Conservation (phyloP, 495 filamentous ascomycete species). For the Bathelium albidoporum region DNA sequence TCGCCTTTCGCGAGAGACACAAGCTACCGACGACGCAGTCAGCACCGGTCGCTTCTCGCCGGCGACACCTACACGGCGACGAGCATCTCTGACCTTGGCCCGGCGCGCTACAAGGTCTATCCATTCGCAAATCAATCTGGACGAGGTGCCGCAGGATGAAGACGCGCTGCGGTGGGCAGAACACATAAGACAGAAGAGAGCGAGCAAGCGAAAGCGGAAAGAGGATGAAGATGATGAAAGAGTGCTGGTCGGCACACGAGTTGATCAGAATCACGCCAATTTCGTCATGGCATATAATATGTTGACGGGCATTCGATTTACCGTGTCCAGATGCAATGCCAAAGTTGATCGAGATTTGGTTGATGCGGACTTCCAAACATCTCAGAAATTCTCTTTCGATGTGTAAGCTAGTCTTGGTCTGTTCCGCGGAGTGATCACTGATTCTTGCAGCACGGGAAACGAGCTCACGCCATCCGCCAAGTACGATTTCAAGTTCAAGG, state of each 20-base stretch:
- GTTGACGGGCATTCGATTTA: conserved; percentile 96
- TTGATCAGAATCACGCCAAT: conserved; percentile 94
- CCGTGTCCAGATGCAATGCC: conserved; percentile 90
- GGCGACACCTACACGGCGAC: conserved; percentile 48
- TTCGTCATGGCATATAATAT: conserved; percentile 99
- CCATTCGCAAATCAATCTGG: conserved; percentile 69
- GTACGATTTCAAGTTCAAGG: conserved; percentile 99
- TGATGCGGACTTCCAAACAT: conserved; percentile 80
- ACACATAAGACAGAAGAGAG: conserved; percentile 78
- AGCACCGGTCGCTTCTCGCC: conserved; percentile 81
- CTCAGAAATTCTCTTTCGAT: conserved; percentile 97
- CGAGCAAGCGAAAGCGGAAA: conserved; percentile 65
- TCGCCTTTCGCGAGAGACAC: conserved; percentile 46
- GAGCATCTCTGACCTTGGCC: conserved; percentile 72
- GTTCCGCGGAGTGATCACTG: not conserved
- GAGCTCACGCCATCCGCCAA: conserved; percentile 96
- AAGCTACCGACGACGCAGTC: conserved; percentile 50
- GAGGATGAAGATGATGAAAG: conserved; percentile 92
- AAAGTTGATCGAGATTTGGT: conserved; percentile 86
- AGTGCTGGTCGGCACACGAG: conserved; percentile 89
- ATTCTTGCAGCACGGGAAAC: conserved; percentile 66
- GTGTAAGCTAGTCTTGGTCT: conserved; percentile 47
- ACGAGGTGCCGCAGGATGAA: conserved; percentile 77
- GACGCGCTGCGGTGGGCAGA: conserved; percentile 90
- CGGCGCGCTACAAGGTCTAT: conserved; percentile 74